phyloP scores from a whole-genome alignment of 2,329 filamentous ascomycete species.

The Paraconiothyrium sp. region DNA sequence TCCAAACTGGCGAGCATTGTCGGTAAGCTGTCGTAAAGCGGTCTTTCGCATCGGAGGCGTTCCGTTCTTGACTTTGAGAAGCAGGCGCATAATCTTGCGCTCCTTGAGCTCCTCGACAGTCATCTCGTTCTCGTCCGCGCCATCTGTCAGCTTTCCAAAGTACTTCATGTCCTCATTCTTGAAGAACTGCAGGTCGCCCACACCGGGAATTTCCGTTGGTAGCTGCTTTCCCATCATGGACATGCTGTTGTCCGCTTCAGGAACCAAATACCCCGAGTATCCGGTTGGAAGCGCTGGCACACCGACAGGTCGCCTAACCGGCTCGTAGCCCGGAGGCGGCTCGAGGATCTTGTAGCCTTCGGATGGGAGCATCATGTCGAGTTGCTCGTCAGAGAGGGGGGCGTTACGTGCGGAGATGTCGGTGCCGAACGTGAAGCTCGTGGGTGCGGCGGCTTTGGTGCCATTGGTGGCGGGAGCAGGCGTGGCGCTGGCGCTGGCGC shows the following conservation, averaged over 20 bases:
- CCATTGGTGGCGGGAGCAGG: conserved; percentile 37
- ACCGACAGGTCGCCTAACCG: conserved; percentile 76
- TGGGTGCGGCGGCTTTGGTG: conserved; percentile 44
- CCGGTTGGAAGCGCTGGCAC: conserved; percentile 77
- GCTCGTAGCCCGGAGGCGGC: conserved; percentile 90
- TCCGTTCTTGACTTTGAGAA: conserved; percentile 99
- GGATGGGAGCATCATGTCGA: conserved; percentile 87
- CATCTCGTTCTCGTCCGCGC: conserved; percentile 88
- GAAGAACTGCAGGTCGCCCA: conserved; percentile 96
- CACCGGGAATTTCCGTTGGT: conserved; percentile 93
- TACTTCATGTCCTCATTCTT: conserved; percentile 99
- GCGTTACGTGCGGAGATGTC: conserved; percentile 83
- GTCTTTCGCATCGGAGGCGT: conserved; percentile 99
- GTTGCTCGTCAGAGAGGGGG: conserved; percentile 89
- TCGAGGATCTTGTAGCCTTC: conserved; percentile 94
- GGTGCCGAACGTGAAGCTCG: conserved; percentile 78
- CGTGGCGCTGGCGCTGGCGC: conserved; percentile 30
- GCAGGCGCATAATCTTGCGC: conserved; percentile 95
- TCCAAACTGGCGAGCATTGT: conserved; percentile 96
- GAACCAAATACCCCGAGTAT: conserved; percentile 91
- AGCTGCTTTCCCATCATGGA: conserved; percentile 83
- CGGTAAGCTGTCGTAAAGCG: conserved; percentile 93
- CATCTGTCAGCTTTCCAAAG: conserved; percentile 96
- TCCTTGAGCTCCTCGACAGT: conserved; percentile 97
- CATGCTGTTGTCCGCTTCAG: conserved; percentile 86